Evolutionary conservation across 2,329 filamentous ascomycete species (phyloP).

Genomic region (Rugonectria rugulosa): DNA sequence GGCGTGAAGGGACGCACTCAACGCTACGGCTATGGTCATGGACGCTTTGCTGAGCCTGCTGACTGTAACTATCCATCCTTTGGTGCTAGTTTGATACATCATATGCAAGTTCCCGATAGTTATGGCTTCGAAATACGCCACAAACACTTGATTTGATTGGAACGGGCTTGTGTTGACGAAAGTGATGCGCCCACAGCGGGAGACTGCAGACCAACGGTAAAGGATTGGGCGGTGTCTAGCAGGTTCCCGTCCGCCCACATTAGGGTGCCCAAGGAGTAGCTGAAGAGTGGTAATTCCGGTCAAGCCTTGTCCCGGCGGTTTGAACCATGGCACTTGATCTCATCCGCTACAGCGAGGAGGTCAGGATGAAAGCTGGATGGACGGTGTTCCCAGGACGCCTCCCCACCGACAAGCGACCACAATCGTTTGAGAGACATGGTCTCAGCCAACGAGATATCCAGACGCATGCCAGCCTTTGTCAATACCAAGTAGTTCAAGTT

Average conservation of each 20-base stretch:
- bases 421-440: conserved; percentile 30
- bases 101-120: conserved; percentile 58
- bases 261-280: conserved; percentile 28
- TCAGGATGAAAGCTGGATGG: conserved; percentile 4
- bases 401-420: conserved; percentile 14
- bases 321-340: too few species aligned
- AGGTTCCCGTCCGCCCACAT: conserved; percentile 29
- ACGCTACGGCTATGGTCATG: conserved; percentile 16
- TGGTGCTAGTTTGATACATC: conserved; percentile 44
- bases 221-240: conserved; percentile 27
- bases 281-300: background rate
- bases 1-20: conserved; percentile 21
- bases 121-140: conserved; percentile 56
- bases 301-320: background rate
- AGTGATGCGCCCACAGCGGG: conserved; percentile 37
- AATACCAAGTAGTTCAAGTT: conserved; percentile 32
- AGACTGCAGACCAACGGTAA: conserved; percentile 37
- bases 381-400: conserved; percentile 6
- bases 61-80: conserved; percentile 23
- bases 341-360: too few species aligned
- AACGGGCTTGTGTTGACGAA: conserved; percentile 41
- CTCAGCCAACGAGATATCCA: conserved; percentile 30
- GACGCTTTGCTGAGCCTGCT: conserved; percentile 34
- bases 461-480: conserved; percentile 18
- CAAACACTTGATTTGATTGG: conserved; percentile 54